Percentiles rank a stretch among this genome's conserved stretches.
These are phyloP conservation scores for Globisporangium megalacanthum DNA, from an alignment of 352 stramenopile species.

Conservation along the genomic window DNA sequence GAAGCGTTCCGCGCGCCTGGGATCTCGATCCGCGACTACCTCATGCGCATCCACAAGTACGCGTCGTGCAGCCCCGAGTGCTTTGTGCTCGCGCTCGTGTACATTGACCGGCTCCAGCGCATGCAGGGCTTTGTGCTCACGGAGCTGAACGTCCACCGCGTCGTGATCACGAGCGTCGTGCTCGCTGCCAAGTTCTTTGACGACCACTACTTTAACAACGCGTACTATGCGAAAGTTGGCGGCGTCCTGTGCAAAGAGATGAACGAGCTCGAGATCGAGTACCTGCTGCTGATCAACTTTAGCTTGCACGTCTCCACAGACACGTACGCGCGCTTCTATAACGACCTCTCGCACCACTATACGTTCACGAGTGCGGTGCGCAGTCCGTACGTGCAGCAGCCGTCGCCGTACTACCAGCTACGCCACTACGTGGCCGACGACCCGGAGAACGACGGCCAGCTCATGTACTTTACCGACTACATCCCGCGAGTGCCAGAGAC, in stretches of 20 bases:
- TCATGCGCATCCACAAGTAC: conserved; percentile 96
- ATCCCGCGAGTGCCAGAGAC: conserved; percentile 27
- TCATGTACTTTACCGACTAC: conserved; percentile 76
- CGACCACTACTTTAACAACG: conserved; percentile 99
- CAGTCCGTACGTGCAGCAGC: conserved; percentile 21
- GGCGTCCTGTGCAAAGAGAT: conserved; percentile 92
- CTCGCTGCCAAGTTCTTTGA: conserved; percentile 99
- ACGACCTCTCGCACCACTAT: conserved; percentile 85
- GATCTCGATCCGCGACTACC: conserved; percentile 82
- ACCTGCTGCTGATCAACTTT: conserved; percentile 98
- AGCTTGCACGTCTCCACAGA: conserved; percentile 92
- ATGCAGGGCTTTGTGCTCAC: conserved; percentile 95
- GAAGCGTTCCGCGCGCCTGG: conserved; percentile 76
- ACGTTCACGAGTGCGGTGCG: conserved; percentile 51
- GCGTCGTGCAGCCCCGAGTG: conserved; percentile 97
- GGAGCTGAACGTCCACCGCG: conserved; percentile 96
- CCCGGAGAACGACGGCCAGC: conserved; percentile 50
- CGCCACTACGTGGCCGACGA: conserved; percentile 67
- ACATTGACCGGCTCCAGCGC: conserved; percentile 98
- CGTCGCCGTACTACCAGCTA: conserved; percentile 43
- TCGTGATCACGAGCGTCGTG: conserved; percentile 97
- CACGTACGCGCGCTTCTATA: conserved; percentile 90
- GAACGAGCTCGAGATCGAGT: conserved; percentile 98
- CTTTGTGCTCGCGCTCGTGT: conserved; percentile 98
- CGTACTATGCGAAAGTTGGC: conserved; percentile 98